Evolutionary conservation across 2,329 filamentous ascomycete species (phyloP), one percentile per base, ranked within the genome.

Genomic region (Sporothrix luriei): DNA sequence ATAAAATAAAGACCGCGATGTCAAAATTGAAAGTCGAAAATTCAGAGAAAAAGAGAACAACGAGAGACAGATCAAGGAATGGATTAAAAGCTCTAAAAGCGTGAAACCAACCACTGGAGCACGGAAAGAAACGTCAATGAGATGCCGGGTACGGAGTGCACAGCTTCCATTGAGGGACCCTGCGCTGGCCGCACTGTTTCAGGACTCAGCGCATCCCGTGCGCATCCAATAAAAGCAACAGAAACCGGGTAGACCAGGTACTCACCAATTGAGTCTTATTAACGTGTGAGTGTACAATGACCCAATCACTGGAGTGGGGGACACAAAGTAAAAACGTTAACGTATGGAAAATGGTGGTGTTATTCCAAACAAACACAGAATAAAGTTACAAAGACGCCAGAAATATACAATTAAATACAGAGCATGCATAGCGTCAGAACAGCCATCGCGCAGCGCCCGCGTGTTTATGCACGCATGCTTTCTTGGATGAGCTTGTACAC

Each of bases 401-500:
- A 65, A 65, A 21, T 21, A 40, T 33, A 65, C 24, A 51, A 33
- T 65, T n/a, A n/a, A 65, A 16, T 51, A 33, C 43, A 65, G 6
- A 38, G 1, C 52, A 51, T 26, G 14, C 19, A 29, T 16, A 48
- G 43, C 57, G 33, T 14, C 10, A 33, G 7, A 9, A 64, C 16
- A 49, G 46, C 26, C 46, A 7, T 21, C 43, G 14, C 9, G 11
- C 21, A 24, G 38, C 38, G 57, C n/a, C 1, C 66, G 19, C 40
- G 29, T 46, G 26, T 46, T 21, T 74, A 83, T 57, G 77, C 77
- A 68, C 80, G 80, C 85, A 90, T 91, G 69, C 87, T 82, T 76
- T 95, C 91, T 65, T 87, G 77, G 40, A 97, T 89, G 24, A 92
- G 75, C 81, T 98, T 98, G 78, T 97, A 97, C 80, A 89, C 84